Evolutionary conservation across 1,139 yeast species (phyloP).

Genomic region (Geotrichum citri-aurantii): DNA sequence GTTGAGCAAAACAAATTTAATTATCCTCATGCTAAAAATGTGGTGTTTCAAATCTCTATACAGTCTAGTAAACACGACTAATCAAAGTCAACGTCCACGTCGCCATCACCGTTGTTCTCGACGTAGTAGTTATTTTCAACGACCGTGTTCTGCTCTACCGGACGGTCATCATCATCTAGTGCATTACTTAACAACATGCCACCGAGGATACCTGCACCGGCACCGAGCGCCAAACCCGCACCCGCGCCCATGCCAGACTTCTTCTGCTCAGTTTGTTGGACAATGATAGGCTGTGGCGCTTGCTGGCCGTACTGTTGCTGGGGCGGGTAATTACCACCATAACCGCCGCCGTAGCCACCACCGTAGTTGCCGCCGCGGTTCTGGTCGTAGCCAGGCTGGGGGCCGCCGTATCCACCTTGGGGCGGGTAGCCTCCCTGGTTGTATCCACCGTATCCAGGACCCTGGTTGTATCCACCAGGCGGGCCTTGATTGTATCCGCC

Average conservation of each 20-base stretch:
- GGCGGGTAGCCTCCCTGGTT: constrained; percentile 8
- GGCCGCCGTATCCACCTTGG: constrained; percentile 14
- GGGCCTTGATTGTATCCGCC: constrained; percentile 7
- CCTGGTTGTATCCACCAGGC: constrained; percentile 4
- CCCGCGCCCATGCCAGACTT: constrained; percentile 33
- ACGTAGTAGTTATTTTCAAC: constrained; percentile 33
- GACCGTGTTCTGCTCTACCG: constrained; percentile 4
- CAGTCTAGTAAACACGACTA: background rate
- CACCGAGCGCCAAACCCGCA: constrained; percentile 61
- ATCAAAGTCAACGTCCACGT: constrained; percentile 12
- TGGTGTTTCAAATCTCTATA: too few species aligned
- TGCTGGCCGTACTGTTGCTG: constrained; percentile 6
- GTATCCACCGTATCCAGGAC: constrained; percentile 5
- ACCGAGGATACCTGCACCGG: constrained; percentile 76
- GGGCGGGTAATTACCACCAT: constrained; percentile 19
- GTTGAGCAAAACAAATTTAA: too few species aligned
- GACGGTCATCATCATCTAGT: constrained; percentile 28
- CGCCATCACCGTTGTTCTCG: constrained; percentile 22
- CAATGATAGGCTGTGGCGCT: constrained; percentile 30
- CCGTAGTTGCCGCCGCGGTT: too few species aligned
- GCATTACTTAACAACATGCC: constrained; percentile 57
- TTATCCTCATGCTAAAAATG: background rate
- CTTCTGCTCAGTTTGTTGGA: constrained; percentile 31
- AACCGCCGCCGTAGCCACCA: constrained; percentile 23
- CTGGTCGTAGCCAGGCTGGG: background rate